phyloP scores from a whole-genome alignment of 2,329 filamentous ascomycete genomes.

The Cladorrhinum sp. region DNA sequence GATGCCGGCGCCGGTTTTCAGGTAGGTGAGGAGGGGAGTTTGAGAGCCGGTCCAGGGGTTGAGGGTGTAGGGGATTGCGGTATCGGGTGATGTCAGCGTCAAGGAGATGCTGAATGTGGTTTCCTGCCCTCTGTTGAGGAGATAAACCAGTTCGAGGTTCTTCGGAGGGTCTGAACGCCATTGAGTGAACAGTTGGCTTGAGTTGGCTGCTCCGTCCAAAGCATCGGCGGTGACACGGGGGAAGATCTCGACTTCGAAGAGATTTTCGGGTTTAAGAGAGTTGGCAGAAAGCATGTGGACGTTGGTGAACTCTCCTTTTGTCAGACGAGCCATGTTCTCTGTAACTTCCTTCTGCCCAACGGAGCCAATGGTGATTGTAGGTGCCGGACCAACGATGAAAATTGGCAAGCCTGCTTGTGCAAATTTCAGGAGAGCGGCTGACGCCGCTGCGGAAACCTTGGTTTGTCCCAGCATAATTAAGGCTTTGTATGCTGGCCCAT shows the following conservation, averaged over 20 bases:
- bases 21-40: constrained; percentile 6
- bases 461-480: constrained; percentile 25
- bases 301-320: constrained; percentile 1
- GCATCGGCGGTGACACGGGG: neutral
- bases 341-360: constrained; percentile 8
- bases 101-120: constrained; percentile 24
- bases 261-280: neutral
- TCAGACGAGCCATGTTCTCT: constrained; percentile 15
- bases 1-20: constrained; percentile 3
- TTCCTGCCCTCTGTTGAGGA: constrained; percentile 13
- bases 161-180: constrained; percentile 8
- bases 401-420: constrained; percentile 25
- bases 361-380: constrained; percentile 12
- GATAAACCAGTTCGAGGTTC: constrained; percentile 10
- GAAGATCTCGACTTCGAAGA: neutral
- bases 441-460: constrained; percentile 18
- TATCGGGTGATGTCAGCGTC: constrained; percentile 14
- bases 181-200: constrained; percentile 15
- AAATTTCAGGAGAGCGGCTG: constrained; percentile 20
- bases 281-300: constrained; percentile 3
- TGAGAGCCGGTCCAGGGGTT: constrained; percentile 19
- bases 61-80: constrained; percentile 13
- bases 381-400: constrained; percentile 19
- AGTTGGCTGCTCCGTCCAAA: constrained; percentile 5
- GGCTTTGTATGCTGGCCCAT: constrained; percentile 27